Evolutionary conservation across 192 early-diverging fungal genomes (phyloP).

Genomic region (Coemansia sp.): DNA sequence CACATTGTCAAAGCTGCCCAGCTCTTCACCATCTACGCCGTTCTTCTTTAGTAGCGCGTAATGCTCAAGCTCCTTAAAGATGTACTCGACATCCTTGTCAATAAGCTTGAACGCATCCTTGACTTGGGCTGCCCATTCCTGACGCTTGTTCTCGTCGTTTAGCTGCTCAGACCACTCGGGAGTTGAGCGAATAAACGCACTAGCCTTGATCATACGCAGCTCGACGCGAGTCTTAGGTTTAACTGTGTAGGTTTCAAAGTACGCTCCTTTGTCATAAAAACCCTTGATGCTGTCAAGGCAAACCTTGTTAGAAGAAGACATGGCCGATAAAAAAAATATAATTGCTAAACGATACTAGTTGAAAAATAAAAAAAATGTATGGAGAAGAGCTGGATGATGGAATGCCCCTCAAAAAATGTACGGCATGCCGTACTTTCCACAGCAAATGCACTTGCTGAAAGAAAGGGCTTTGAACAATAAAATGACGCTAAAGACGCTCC

Average conservation of each 20-base stretch:
- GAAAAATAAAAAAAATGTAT: neutral
- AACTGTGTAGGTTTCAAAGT: neutral
- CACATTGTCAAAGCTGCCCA: slow-evolving; percentile 45
- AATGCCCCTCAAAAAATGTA: neutral
- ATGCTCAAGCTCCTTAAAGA: slow-evolving; percentile 34
- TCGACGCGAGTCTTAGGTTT: neutral
- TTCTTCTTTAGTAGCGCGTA: slow-evolving; percentile 14
- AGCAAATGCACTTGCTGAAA: neutral
- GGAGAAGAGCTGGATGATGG: neutral
- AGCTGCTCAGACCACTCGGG: neutral
- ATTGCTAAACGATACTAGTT: neutral
- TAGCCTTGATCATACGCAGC: neutral
- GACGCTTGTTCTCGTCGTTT: neutral
- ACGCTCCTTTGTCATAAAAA: neutral
- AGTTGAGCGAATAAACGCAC: neutral
- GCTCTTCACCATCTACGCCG: slow-evolving; percentile 17
- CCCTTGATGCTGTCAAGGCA: neutral
- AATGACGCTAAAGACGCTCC: neutral
- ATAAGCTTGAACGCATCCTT: neutral
- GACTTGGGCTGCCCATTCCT: neutral
- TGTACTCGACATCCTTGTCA: slow-evolving; percentile 20
- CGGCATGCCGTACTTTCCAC: neutral
- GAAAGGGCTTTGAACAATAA: neutral
- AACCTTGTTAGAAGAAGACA: neutral
- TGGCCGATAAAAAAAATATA: neutral